Evolutionary conservation across 1,139 yeast genomes (phyloP).

Genomic region (Geotrichum fermentans): DNA sequence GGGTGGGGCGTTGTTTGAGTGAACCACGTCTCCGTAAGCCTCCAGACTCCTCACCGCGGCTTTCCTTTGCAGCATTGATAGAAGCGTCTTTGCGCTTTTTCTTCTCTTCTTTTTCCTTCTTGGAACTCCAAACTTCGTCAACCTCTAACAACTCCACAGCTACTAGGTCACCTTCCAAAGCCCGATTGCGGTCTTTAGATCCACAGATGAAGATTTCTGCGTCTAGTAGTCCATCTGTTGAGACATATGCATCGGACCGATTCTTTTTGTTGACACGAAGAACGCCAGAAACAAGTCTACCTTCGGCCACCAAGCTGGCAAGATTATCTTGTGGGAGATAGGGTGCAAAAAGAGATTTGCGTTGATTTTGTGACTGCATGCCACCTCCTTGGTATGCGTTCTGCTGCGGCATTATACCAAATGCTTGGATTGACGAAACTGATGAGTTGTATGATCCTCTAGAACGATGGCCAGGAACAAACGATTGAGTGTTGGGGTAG

Average conservation of each 20-base stretch:
- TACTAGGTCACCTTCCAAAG: constrained; percentile 91
- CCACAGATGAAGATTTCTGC: constrained; percentile 98
- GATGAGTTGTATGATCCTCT: constrained; percentile 67
- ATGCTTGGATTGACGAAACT: constrained; percentile 50
- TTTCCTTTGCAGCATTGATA: constrained; percentile 25
- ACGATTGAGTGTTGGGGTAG: constrained; percentile 40
- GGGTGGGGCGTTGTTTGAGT: constrained; percentile 92
- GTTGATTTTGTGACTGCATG: constrained; percentile 40
- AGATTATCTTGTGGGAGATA: constrained; percentile 89
- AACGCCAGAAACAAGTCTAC: constrained; percentile 86
- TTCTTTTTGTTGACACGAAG: constrained; percentile 92
- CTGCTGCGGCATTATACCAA: constrained; percentile 23
- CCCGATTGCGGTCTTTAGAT: constrained; percentile 96
- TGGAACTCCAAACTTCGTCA: constrained; percentile 96
- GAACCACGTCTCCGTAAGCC: constrained; percentile 80
- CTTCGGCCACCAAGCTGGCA: constrained; percentile 85
- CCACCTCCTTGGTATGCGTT: constrained; percentile 34
- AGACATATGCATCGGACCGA: constrained; percentile 94
- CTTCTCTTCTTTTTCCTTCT: constrained; percentile 94
- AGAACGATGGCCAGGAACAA: constrained; percentile 76
- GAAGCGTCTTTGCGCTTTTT: constrained; percentile 77
- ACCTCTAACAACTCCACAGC: constrained; percentile 92
- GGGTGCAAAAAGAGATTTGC: constrained; percentile 93
- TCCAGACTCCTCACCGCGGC: constrained; percentile 38
- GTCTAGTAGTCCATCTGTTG: constrained; percentile 91